Evolutionary conservation across 202 grass and related monocot species (phyloP).

Genomic region (Schoenoplectus tabernaemontani): DNA sequence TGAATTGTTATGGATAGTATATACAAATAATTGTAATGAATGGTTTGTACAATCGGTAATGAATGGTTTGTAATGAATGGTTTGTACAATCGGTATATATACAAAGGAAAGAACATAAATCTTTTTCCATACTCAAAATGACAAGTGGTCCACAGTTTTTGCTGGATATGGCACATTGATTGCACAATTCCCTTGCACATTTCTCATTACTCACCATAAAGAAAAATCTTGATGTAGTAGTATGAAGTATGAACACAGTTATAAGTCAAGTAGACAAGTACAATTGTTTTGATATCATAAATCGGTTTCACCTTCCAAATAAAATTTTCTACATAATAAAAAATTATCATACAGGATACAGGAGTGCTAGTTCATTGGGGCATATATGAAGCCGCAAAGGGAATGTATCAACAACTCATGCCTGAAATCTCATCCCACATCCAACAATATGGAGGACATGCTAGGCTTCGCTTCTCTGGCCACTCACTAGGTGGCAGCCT

Average conservation of each 20-base stretch:
- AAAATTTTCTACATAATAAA: not conserved
- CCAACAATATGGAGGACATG: not conserved
- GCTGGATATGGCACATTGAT: not conserved
- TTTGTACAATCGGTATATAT: too few species aligned
- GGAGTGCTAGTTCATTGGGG: slow-evolving; percentile 83
- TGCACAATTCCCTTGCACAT: too few species aligned
- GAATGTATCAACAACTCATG: slow-evolving; percentile 80
- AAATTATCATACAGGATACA: slow-evolving; percentile 29
- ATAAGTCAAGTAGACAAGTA: too few species aligned
- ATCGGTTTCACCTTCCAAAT: not conserved
- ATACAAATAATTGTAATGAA: not conserved
- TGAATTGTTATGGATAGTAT: not conserved
- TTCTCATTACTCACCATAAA: not conserved
- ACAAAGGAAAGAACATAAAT: too few species aligned
- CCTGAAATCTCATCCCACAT: slow-evolving; percentile 57
- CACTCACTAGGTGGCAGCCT: slow-evolving; percentile 97
- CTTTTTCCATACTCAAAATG: not conserved
- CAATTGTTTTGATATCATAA: not conserved
- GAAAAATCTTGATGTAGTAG: not conserved
- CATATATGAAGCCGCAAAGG: slow-evolving; percentile 97
- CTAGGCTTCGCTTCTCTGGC: slow-evolving; percentile 70
- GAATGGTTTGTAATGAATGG: too few species aligned
- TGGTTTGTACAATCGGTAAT: not conserved
- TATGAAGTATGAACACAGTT: not conserved
- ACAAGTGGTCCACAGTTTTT: not conserved